Base-by-base conservation (phyloP, 1,284 basidiomycete species). In the Ceratobasidium sp. region DNA sequence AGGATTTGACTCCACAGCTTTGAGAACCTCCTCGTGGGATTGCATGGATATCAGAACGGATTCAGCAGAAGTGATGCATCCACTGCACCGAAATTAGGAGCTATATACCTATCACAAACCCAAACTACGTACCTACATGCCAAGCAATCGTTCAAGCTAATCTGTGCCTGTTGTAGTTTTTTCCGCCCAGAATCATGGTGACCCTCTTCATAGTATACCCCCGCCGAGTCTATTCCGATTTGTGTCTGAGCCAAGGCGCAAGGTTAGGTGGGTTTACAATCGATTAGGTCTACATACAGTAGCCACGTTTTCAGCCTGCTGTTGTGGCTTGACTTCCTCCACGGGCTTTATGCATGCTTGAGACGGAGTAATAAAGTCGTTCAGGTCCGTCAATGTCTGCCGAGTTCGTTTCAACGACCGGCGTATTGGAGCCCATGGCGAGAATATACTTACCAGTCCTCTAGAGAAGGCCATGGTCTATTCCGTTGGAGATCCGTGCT, bases 271-370 rank as follows among this genome's bases (percentile, higher is more conserved):
- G 16, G 42, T 21, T 46, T 46, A 21, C 42, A n/a, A 36, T 68
- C 69, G 57, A 27, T 36, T 62, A 47, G 53, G 71, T 84, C 82
- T 69, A 78, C 52, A 53, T 47, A 57, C 46, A 44, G 80, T 46
- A 77, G 74, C 44, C 79, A 76, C 60, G 39, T 64, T 64, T 42
- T 64, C 60, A 53, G 29, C n/a, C 21, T 41, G 77, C 74, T 36
- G 33, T n/a, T 78, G 77, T 72, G 73, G 76, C 72, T 87, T 85
- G 7, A 80, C 78, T 76, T 89, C 85, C 69, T 80, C 77, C 23
- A 98, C 93, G 1, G 97, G 96, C 76, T 98, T 98, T 79, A 99
- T 98, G 79, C 97, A 99, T 47, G 91, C 90, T 80, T 98, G 96
- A 0, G 95, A 93, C 2, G 97, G 97, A 0, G 94, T 93, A 56